phyloP scores from a whole-genome alignment of 495 filamentous ascomycete genomes.

The Articulospora tetracladia region DNA sequence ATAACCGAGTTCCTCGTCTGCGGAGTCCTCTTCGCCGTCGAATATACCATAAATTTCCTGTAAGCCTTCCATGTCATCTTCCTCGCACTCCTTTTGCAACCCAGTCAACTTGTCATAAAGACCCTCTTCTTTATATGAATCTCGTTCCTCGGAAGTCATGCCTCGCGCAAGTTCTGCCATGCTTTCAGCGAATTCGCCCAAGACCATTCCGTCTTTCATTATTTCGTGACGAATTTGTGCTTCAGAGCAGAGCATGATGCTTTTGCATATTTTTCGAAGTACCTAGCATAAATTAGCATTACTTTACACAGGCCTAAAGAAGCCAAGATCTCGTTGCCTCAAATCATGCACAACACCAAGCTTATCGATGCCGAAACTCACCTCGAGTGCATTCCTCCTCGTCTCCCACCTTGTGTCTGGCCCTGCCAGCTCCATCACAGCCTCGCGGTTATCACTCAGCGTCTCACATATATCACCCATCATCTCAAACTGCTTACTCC shows the following conservation, averaged over 20 bases:
- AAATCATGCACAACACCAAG: not conserved
- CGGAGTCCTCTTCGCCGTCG: constrained; percentile 6
- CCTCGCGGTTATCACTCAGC: not conserved
- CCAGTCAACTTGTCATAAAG: constrained; percentile 15
- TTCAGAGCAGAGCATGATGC: constrained; percentile 12
- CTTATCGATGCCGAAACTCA: not conserved
- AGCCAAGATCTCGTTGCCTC: not conserved
- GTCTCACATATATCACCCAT: constrained; percentile 3
- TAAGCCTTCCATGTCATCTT: constrained; percentile 12
- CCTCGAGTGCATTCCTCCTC: constrained; percentile 15
- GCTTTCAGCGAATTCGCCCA: constrained; percentile 9
- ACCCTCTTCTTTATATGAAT: constrained; percentile 14
- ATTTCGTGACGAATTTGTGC: constrained; percentile 9
- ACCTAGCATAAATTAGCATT: not conserved
- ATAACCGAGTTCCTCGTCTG: constrained; percentile 1
- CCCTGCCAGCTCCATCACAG: constrained; percentile 8
- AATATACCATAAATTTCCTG: constrained; percentile 9
- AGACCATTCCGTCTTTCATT: constrained; percentile 10
- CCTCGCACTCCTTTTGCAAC: constrained; percentile 9
- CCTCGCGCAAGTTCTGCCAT: constrained; percentile 8
- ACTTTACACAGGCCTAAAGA: not conserved
- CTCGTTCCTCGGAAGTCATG: constrained; percentile 6
- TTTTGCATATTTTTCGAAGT: constrained; percentile 12
- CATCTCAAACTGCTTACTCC: constrained; percentile 4
- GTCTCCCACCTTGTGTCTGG: constrained; percentile 13